Conservation (phyloP, 2,329 filamentous ascomycete species). For the Fusarium circinatum region DNA sequence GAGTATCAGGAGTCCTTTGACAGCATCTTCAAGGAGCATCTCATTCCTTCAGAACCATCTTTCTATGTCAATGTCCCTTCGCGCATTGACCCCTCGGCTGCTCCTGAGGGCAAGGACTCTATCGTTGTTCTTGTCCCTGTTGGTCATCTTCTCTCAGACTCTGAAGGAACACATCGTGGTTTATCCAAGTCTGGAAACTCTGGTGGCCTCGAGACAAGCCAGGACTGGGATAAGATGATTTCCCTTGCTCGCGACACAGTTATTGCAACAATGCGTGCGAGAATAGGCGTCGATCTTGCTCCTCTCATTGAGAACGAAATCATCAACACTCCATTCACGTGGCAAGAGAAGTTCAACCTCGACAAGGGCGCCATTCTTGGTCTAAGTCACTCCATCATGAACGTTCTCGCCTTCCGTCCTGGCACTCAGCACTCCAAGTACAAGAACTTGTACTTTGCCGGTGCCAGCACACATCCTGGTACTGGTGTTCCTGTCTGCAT, state of each 20-base stretch:
- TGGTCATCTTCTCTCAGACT: slow-evolving; percentile 64
- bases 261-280: slow-evolving; percentile 67
- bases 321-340: slow-evolving; percentile 72
- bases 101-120: slow-evolving; percentile 71
- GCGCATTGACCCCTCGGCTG: slow-evolving; percentile 73
- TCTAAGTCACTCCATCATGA: slow-evolving; percentile 78
- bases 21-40: slow-evolving; percentile 76
- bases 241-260: slow-evolving; percentile 67
- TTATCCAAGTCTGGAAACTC: slow-evolving; percentile 13
- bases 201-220: not conserved
- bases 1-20: slow-evolving; percentile 80
- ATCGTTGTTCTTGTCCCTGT: slow-evolving; percentile 78
- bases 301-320: slow-evolving; percentile 67
- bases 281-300: slow-evolving; percentile 66
- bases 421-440: slow-evolving; percentile 64
- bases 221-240: slow-evolving; percentile 67
- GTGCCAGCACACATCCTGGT: slow-evolving; percentile 79
- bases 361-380: slow-evolving; percentile 80
- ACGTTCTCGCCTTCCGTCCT: slow-evolving; percentile 74
- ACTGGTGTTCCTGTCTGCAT: slow-evolving; percentile 80
- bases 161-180: slow-evolving; percentile 24
- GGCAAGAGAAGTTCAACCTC: slow-evolving; percentile 76
- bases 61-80: slow-evolving; percentile 84
- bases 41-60: slow-evolving; percentile 73
- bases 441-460: slow-evolving; percentile 73